Evolutionary conservation across 108 stramenopile species (phyloP).

Genomic region (Pseudonitzschia pungens): DNA sequence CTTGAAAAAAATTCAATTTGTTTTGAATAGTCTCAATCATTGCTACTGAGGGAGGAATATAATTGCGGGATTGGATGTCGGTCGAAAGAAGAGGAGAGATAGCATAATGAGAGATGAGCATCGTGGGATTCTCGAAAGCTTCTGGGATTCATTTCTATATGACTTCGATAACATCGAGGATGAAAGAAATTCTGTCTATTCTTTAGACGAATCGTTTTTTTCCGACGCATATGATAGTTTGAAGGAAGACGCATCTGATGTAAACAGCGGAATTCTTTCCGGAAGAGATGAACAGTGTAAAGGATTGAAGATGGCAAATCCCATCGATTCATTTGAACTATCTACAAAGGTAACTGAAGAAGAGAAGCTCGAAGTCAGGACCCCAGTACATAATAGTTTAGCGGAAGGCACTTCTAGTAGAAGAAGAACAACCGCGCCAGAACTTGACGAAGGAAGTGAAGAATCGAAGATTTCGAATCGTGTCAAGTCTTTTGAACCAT

Average conservation of each 20-base stretch:
- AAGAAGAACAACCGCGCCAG: background rate
- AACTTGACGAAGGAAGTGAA: background rate
- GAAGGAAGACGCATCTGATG: background rate
- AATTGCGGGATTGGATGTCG: background rate
- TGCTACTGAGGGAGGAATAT: background rate
- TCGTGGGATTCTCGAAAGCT: background rate
- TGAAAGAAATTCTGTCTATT: background rate
- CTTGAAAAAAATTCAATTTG: too few species aligned
- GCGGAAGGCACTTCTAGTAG: background rate
- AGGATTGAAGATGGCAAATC: too few species aligned
- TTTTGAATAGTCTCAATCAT: background rate
- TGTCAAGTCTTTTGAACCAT: conserved; percentile 2
- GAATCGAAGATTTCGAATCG: conserved; percentile 9
- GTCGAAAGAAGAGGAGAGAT: background rate
- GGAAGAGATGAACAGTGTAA: too few species aligned
- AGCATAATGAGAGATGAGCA: background rate
- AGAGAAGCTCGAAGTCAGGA: too few species aligned
- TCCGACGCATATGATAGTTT: background rate
- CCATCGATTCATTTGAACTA: too few species aligned
- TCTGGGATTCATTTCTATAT: conserved; percentile 1
- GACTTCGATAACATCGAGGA: conserved; percentile 1
- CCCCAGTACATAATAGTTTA: background rate
- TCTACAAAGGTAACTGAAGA: too few species aligned
- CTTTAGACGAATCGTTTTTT: background rate
- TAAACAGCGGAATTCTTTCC: background rate